phyloP scores from a whole-genome alignment of 805 yeast genomes.

The Saccharomycopsis malanga region DNA sequence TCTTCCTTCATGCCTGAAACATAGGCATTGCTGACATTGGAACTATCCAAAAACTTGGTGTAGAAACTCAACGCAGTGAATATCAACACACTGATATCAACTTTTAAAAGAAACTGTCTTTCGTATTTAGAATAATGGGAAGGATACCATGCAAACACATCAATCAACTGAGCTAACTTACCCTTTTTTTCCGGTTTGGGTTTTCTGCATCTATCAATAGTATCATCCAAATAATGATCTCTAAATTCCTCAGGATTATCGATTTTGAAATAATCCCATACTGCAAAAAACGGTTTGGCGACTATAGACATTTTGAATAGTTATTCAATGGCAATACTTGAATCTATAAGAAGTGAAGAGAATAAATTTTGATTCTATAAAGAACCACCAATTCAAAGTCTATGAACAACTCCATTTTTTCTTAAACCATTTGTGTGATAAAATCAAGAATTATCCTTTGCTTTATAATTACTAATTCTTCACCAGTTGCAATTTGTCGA shows the following conservation, averaged over 20 bases:
- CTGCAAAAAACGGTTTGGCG: not conserved
- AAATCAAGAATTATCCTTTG: no score
- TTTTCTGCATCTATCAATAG: not conserved
- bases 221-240: not conserved
- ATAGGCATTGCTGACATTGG: conserved; percentile 58
- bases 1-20: conserved; percentile 58
- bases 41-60: conserved; percentile 50
- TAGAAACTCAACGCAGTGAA: conserved; percentile 15
- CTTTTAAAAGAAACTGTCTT: conserved; percentile 5
- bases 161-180: not conserved
- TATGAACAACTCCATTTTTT: no score
- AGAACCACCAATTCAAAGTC: no score
- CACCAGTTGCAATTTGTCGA: no score
- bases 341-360: no score
- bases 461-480: no score
- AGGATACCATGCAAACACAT: conserved; percentile 10
- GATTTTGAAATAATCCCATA: not conserved
- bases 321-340: no score
- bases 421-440: no score
- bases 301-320: no score
- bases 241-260: not conserved
- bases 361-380: no score
- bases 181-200: not conserved
- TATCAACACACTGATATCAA: conserved; percentile 9
- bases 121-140: conserved; percentile 21